These are phyloP conservation scores for Sclerotinia glacialis DNA, from an alignment of 2,329 filamentous ascomycete species.

Conservation along the genomic window DNA sequence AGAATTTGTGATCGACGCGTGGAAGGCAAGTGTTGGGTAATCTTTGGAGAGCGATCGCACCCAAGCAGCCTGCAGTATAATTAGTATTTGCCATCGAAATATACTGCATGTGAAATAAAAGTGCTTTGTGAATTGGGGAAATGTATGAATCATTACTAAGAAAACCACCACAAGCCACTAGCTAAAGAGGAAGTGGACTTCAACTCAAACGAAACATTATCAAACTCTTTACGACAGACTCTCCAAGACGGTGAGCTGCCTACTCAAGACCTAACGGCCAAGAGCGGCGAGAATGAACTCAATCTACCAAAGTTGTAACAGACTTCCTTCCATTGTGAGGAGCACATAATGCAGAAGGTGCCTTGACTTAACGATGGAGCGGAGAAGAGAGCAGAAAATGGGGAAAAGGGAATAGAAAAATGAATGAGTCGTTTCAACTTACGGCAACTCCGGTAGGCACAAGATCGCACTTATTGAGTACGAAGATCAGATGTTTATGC, in stretches of 20 bases:
- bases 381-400: slow-evolving; percentile 22
- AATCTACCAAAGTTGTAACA: slow-evolving; percentile 99
- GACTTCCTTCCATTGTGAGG: slow-evolving; percentile 72
- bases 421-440: slow-evolving; percentile 52
- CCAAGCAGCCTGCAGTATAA: slow-evolving; percentile 74
- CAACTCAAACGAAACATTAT: slow-evolving; percentile 97
- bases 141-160: slow-evolving; percentile 99
- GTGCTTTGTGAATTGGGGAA: slow-evolving; percentile 45
- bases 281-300: slow-evolving; percentile 65
- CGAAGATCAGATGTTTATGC: slow-evolving; percentile 91
- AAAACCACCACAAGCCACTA: slow-evolving; percentile 71
- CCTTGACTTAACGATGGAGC: slow-evolving; percentile 80
- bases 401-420: background rate
- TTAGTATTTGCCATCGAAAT: slow-evolving; percentile 34
- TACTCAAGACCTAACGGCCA: slow-evolving; percentile 64
- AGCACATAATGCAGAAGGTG: slow-evolving; percentile 62
- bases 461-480: slow-evolving; percentile 88
- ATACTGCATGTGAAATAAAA: slow-evolving; percentile 3
- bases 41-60: slow-evolving; percentile 85
- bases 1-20: slow-evolving; percentile 89
- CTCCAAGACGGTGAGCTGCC: slow-evolving; percentile 86
- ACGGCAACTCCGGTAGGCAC: slow-evolving; percentile 91
- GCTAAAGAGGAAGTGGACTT: slow-evolving; percentile 67
- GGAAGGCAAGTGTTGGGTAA: slow-evolving; percentile 90
- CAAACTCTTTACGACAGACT: slow-evolving; percentile 62